Conservation (phyloP, 805 yeast species). For the Lachancea fermentati region DNA sequence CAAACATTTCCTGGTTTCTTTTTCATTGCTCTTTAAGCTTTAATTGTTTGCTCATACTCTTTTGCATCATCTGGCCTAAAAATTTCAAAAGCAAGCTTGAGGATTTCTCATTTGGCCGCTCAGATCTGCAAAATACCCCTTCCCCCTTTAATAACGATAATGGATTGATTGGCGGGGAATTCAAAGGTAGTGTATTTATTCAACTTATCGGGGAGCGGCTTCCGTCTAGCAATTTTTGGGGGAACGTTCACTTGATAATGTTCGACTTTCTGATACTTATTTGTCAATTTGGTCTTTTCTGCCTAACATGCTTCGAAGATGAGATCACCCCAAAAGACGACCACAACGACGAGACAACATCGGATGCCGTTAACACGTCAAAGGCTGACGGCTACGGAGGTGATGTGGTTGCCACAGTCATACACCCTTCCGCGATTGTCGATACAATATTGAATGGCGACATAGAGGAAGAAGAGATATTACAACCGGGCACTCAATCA, state of each 20-base stretch:
- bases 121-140: slow-evolving; percentile 28
- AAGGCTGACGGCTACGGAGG: slow-evolving; percentile 45
- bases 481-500: too few species aligned
- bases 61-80: slow-evolving; percentile 24
- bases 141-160: slow-evolving; percentile 25
- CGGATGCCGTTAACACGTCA: slow-evolving; percentile 1
- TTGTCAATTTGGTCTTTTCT: slow-evolving; percentile 22
- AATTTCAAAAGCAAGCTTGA: slow-evolving; percentile 35
- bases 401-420: slow-evolving; percentile 30
- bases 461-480: too few species aligned
- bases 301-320: slow-evolving; percentile 25
- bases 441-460: background rate
- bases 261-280: slow-evolving; percentile 27
- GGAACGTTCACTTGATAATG: slow-evolving; percentile 27
- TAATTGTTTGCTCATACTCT: slow-evolving; percentile 17
- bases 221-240: slow-evolving; percentile 32
- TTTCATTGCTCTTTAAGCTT: slow-evolving; percentile 25
- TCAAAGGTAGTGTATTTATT: slow-evolving; percentile 35
- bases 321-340: slow-evolving; percentile 14
- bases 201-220: slow-evolving; percentile 45
- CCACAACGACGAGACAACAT: background rate
- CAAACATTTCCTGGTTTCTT: slow-evolving; percentile 9
- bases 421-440: slow-evolving; percentile 28
- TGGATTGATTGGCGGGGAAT: slow-evolving; percentile 27
- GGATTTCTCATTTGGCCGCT: slow-evolving; percentile 17